Base-by-base conservation (phyloP, 2,329 filamentous ascomycete species). In the Cercospora berteroae region DNA sequence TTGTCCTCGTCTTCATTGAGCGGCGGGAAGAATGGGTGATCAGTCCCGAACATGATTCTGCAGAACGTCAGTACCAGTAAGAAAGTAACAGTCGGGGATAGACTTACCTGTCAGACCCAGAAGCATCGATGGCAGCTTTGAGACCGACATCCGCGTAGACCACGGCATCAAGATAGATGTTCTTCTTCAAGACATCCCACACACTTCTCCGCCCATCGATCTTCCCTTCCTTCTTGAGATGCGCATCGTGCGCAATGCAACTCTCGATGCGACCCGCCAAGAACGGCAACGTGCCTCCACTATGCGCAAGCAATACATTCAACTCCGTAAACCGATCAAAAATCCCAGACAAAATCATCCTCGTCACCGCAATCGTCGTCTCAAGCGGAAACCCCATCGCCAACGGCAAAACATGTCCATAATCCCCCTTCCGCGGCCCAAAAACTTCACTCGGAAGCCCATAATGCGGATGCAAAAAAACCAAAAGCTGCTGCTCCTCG, bases 391-490 rank as follows among this genome's bases (percentile, higher is more conserved):
- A 97, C 0, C 94, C 94, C 3, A 97, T 82, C 0, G 93, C 92
- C 0, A 97, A 82, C 0, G 93, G 91, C 2, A 97, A 83, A 0
- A 97, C 93, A 77, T 97, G 94, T 0, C 94, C 94, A 76, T 96
- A 97, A 33, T 86, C 84, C 68, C 90, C 89, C 0, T 86, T 87
- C 7, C 90, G 83, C 0, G 91, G 87, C 0, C 94, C 94, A 80
- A 91, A 97, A 3, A 96, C 92, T 8, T 88, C 86, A 67, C 87
- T 86, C 0, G 93, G 93, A 2, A 97, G 85, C 1, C 94, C 94
- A 77, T 97, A 97, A 79, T 97, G 94, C 29, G 94, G 94, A 79
- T 97, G 94, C 61, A 97, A 79, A 81, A 97, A 97, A 59, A 96
- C 83, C 25, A 91, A 82, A 36, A 92, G 82, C 7, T 83, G 79